Evolutionary conservation across 192 early-diverging fungal species (phyloP), one percentile per base, ranked within the genome.

Genomic region (Entomortierella beljakovae): DNA sequence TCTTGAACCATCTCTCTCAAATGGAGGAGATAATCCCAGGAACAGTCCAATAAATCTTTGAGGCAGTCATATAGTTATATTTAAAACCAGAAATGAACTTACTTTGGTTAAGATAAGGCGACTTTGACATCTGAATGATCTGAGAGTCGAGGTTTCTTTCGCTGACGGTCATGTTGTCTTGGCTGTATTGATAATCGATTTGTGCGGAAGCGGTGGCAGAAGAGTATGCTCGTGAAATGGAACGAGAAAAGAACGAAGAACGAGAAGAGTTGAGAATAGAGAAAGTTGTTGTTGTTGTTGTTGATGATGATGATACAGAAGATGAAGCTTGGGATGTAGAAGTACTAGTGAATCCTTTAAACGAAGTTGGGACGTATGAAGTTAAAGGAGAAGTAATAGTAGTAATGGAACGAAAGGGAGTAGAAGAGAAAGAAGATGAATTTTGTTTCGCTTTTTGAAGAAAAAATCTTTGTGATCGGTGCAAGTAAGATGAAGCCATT

Each of bases 91-190:
- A 6, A 15, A 49, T 49, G 43, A 3, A 68, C 73, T 68, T 69
- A 77, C 73, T 69, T 61, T 68, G 73, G 61, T 77, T 77, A 38
- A 77, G 73, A 49, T 77, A 77, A 34, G 73, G 42, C 52, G 73
- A 77, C 64, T 52, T 68, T 26, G 73, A 64, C 34, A 77, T 68
- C 73, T 77, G 73, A 66, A 77, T 55, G 61, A 20, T 38, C 26
- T 58, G 56, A 25, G n/a, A 22, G 73, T 61, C 61, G 61, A 13
- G 26, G 11, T 62, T 58, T 38, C 6, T 8, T 25, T 65, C 64
- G 63, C 26, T 56, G 73, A 68, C 73, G 49, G 73, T 63, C 73
- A 77, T 77, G 61, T 34, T 69, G 73, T 57, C 53, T 61, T 55
- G 66, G 35, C 57, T 48, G 18, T 61, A 53, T 9, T 61, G 43